Evolutionary conservation across 331 rosid species (phyloP).

Genomic region (Arachis monticola): DNA sequence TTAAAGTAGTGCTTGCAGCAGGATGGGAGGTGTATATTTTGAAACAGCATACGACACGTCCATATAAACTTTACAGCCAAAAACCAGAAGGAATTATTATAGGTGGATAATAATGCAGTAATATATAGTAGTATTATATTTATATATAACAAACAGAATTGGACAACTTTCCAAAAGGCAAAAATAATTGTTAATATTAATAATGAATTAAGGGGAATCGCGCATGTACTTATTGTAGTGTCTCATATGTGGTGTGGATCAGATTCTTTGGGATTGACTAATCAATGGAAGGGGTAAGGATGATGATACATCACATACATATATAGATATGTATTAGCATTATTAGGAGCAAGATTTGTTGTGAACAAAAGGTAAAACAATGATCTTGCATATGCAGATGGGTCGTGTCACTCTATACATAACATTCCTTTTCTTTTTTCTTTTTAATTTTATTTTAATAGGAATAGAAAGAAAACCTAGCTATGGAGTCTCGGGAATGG

Average conservation of each 20-base stretch:
- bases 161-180: neutral
- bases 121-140: neutral
- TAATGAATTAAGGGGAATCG: conserved; percentile 8
- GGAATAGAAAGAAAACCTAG: conserved; percentile 33
- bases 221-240: conserved; percentile 15
- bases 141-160: neutral
- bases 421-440: conserved; percentile 38
- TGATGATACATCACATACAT: conserved; percentile 25
- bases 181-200: neutral
- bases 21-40: conserved; percentile 31
- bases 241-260: neutral
- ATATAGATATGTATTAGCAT: neutral
- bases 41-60: conserved; percentile 35
- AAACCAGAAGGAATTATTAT: neutral
- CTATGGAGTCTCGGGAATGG: conserved; percentile 21
- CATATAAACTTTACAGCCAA: conserved; percentile 25
- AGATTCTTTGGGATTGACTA: conserved; percentile 41
- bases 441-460: neutral
- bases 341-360: conserved; percentile 31
- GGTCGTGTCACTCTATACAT: conserved; percentile 25
- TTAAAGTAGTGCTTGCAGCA: too few species aligned
- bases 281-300: conserved; percentile 24
- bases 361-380: conserved; percentile 45
- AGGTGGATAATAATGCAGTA: conserved; percentile 14
- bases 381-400: conserved; percentile 20